Evolutionary conservation across 169 alveolate genomes (phyloP).

Genomic region (Theileria orientalis): DNA sequence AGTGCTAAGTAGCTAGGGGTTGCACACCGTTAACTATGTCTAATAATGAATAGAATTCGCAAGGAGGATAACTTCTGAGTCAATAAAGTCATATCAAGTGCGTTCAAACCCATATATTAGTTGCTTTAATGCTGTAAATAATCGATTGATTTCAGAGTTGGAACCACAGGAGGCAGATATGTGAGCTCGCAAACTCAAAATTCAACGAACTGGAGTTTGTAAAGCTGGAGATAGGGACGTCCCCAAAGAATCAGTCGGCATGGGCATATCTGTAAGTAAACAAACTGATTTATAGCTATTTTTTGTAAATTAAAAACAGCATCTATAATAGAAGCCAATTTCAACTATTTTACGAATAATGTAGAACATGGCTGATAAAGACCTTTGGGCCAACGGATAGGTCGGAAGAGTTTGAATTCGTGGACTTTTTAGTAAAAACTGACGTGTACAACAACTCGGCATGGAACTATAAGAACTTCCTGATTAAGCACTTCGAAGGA

Average conservation of each 20-base stretch:
- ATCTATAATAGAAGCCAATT: too few species aligned
- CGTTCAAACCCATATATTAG: background rate
- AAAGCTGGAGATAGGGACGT: constrained; percentile 44
- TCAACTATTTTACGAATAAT: too few species aligned
- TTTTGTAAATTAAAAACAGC: too few species aligned
- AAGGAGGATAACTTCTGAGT: constrained; percentile 37
- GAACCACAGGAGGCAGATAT: constrained; percentile 49
- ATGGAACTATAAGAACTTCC: constrained; percentile 48
- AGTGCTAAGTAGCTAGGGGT: background rate
- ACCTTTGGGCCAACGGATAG: constrained; percentile 5
- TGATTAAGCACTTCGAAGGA: constrained; percentile 8
- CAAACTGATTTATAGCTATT: background rate
- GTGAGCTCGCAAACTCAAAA: constrained; percentile 5
- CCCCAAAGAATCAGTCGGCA: constrained; percentile 63
- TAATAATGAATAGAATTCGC: constrained; percentile 52
- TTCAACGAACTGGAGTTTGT: constrained; percentile 47
- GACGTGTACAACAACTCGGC: constrained; percentile 61
- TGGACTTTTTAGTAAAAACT: constrained; percentile 19
- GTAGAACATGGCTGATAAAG: constrained; percentile 56
- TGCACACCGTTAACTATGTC: too few species aligned
- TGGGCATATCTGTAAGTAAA: constrained; percentile 54
- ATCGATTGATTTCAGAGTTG: constrained; percentile 25
- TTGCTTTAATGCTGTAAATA: background rate
- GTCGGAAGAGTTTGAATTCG: constrained; percentile 40
- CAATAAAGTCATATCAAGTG: constrained; percentile 59